These are phyloP conservation scores for Dendrobium chrysotoxum DNA, from an alignment of 106 monocot species.

Conservation along the genomic window DNA sequence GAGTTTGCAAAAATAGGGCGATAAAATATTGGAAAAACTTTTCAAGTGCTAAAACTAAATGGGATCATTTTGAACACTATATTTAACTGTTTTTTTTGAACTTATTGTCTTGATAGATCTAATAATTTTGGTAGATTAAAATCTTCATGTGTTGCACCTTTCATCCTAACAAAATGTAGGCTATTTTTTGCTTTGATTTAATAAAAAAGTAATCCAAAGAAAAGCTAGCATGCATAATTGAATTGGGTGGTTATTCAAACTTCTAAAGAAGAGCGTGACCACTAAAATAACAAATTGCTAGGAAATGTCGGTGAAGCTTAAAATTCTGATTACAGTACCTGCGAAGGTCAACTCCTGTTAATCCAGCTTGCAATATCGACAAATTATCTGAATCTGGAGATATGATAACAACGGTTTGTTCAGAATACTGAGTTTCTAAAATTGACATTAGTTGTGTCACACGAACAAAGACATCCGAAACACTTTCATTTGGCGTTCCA, in stretches of 20 bases:
- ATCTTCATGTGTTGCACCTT: not conserved
- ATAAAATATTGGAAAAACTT: not conserved
- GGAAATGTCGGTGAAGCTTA: not conserved
- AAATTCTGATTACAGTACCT: conserved; percentile 30
- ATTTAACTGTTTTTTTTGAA: not conserved
- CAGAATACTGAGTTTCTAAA: conserved; percentile 83
- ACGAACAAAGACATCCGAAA: conserved; percentile 82
- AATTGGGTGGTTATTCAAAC: not conserved
- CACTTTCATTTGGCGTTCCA: conserved; percentile 92
- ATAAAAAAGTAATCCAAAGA: not conserved
- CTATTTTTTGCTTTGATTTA: too few relatives aligned
- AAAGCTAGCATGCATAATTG: not conserved
- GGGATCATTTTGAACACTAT: not conserved
- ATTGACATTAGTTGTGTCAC: conserved; percentile 87
- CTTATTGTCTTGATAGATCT: too few relatives aligned
- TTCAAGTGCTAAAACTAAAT: not conserved
- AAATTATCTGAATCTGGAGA: conserved; percentile 92
- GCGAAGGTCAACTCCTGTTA: conserved; percentile 68
- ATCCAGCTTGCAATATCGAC: conserved; percentile 73
- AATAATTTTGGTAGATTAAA: too few relatives aligned
- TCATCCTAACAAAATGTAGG: not conserved
- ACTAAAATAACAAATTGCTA: not conserved
- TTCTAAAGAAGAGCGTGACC: not conserved
- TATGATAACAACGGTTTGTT: conserved; percentile 71
- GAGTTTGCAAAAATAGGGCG: not conserved